A percentile compares a stretch with the other conserved stretches of the same genome.
Conservation (phyloP, 345 rosid species). For the Syzygium jambos region DNA sequence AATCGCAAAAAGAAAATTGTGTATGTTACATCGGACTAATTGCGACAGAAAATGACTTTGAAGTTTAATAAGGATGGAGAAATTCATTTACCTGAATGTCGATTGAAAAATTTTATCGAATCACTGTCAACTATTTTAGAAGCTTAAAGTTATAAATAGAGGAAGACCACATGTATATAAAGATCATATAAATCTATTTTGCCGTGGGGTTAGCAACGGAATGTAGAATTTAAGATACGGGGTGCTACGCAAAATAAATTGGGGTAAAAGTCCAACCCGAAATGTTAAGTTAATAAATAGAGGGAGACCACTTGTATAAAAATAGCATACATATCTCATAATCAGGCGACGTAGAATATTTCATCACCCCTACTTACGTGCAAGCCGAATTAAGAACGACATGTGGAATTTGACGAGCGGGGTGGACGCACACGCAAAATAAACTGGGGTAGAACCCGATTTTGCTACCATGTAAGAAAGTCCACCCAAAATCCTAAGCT, state of each 20-base stretch:
- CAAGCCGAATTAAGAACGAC: background rate
- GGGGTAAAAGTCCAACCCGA: background rate
- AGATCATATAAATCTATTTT: background rate
- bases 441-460: background rate
- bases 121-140: background rate
- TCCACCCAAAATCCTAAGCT: background rate
- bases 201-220: background rate
- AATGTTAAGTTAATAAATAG: background rate
- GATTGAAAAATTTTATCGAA: background rate
- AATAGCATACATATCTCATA: background rate
- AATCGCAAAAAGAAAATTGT: background rate
- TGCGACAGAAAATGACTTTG: background rate
- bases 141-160: background rate
- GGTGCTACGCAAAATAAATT: background rate
- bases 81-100: background rate
- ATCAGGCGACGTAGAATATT: background rate
- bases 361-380: fast-evolving
- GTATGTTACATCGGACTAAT: background rate
- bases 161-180: background rate
- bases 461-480: background rate
- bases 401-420: background rate
- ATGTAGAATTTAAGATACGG: background rate
- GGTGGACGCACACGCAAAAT: background rate
- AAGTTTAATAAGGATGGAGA: background rate
- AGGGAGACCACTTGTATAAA: background rate